Evolutionary conservation across 2,329 filamentous ascomycete species (phyloP), one percentile per base, ranked within the genome.

Genomic region (Aspergillus sp.): DNA sequence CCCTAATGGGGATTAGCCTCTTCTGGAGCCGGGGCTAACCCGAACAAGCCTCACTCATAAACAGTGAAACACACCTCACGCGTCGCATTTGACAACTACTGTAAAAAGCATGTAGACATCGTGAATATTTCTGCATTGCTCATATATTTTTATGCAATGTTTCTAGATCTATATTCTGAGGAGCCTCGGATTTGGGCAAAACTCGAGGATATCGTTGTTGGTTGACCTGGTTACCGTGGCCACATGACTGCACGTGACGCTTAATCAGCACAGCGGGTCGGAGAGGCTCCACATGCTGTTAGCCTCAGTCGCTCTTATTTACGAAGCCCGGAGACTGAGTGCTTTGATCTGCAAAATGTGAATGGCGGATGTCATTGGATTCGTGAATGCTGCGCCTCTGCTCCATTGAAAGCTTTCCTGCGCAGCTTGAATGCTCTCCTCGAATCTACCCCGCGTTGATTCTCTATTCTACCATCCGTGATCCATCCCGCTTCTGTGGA

Each of bases 211-310:
- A n/a, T 37, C 11, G 17, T 12, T 9, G 19, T 17, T 47, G 52
- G 64, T 66, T 66, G 64, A 53, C 64, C 60, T 25, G 64, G 60
- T 60, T 60, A 66, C 63, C 35, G 23, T 3, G 14, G 23, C 19
- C 61, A 66, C 57, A 48, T 60, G 61, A 62, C 50, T 52, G 43
- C 62, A 64, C 63, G 49, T 62, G 62, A 66, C 21, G 46, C 19
- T 66, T 59, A 66, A 45, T 66, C 57, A 65, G 55, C 51, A 52
- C 11, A 11, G 27, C 48, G 40, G 19, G 21, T 51, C 49, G 17
- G 33, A 35, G 53, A 35, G 53, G 57, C 52, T 58, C 62, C 58
- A 61, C 60, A 47, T 31, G 27, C 9, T 44, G 47, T 51, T 46
- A 50, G 52, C 47, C 46, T 56, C 45, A 43, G 43, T 54, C 27